Conservation (phyloP, 2,329 filamentous ascomycete genomes). For the Fusarium sp. region DNA sequence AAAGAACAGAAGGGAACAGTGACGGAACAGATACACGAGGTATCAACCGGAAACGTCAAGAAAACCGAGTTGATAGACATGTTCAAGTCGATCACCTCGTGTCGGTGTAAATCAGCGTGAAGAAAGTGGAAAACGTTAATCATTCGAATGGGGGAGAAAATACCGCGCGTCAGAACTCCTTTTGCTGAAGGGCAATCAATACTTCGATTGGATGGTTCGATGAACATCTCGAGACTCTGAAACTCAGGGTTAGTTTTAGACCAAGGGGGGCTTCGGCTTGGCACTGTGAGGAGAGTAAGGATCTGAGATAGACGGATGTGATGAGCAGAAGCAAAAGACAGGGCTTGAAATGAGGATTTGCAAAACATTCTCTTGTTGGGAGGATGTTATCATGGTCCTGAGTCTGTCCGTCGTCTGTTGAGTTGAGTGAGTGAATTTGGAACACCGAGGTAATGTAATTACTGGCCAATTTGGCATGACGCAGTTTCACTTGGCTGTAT, state of each 20-base stretch:
- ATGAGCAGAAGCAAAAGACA: conserved; percentile 8
- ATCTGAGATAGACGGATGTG: conserved; percentile 21
- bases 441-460: background rate
- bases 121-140: conserved; percentile 15
- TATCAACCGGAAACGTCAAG: background rate
- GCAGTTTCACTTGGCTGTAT: conserved; percentile 12
- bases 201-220: conserved; percentile 28
- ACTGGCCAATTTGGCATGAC: background rate
- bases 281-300: conserved; percentile 10
- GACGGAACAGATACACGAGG: background rate
- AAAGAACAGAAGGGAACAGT: background rate
- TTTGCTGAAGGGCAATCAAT: background rate
- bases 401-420: background rate
- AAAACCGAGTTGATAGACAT: background rate
- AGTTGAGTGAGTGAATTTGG: background rate
- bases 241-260: conserved; percentile 38
- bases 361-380: conserved; percentile 3
- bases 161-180: conserved; percentile 9
- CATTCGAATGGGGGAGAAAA: conserved; percentile 5
- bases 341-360: conserved; percentile 26
- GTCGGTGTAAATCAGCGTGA: conserved; percentile 17
- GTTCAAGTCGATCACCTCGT: conserved; percentile 26
- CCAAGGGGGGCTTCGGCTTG: conserved; percentile 30
- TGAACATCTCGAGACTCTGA: conserved; percentile 36
- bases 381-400: background rate